phyloP scores from a whole-genome alignment of 768 basidiomycete genomes.

The Ramaria sp. region DNA sequence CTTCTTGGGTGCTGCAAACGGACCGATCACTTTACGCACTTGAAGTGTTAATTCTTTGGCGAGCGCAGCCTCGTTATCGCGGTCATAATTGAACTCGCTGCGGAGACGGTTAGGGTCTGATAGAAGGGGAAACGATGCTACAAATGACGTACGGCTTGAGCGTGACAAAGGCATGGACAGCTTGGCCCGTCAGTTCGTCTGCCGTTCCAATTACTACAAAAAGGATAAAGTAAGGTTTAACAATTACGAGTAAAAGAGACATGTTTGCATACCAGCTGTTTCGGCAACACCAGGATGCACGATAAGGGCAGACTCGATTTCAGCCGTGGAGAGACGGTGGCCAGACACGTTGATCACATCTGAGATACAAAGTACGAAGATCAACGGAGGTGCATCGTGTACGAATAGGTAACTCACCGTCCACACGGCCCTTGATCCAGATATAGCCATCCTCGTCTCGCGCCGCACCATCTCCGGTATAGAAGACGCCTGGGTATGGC shows the following conservation, averaged over 20 bases:
- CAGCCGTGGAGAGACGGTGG: slow-evolving; percentile 92
- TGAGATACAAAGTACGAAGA: slow-evolving; percentile 17
- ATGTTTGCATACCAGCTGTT: slow-evolving; percentile 50
- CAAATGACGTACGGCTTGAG: slow-evolving; percentile 74
- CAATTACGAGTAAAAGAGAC: not conserved
- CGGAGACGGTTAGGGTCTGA: not conserved
- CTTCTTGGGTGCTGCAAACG: slow-evolving; percentile 95
- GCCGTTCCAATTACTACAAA: slow-evolving; percentile 62
- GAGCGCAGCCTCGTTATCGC: slow-evolving; percentile 55
- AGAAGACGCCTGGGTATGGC: slow-evolving; percentile 87
- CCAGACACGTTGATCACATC: slow-evolving; percentile 98
- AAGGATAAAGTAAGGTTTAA: slow-evolving; percentile 6
- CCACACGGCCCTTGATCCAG: slow-evolving; percentile 97
- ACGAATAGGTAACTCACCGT: slow-evolving; percentile 42
- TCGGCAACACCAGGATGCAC: slow-evolving; percentile 92
- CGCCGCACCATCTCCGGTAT: slow-evolving; percentile 95
- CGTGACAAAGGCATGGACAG: slow-evolving; percentile 90
- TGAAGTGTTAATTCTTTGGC: slow-evolving; percentile 86
- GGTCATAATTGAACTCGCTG: slow-evolving; percentile 74
- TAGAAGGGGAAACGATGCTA: not conserved
- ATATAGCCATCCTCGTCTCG: slow-evolving; percentile 94
- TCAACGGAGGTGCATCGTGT: not conserved
- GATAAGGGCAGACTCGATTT: slow-evolving; percentile 96
- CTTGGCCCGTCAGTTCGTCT: slow-evolving; percentile 86
- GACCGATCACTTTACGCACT: slow-evolving; percentile 95